Evolutionary conservation across 345 rosid genomes (phyloP).

Genomic region (Kandelia obovata): DNA sequence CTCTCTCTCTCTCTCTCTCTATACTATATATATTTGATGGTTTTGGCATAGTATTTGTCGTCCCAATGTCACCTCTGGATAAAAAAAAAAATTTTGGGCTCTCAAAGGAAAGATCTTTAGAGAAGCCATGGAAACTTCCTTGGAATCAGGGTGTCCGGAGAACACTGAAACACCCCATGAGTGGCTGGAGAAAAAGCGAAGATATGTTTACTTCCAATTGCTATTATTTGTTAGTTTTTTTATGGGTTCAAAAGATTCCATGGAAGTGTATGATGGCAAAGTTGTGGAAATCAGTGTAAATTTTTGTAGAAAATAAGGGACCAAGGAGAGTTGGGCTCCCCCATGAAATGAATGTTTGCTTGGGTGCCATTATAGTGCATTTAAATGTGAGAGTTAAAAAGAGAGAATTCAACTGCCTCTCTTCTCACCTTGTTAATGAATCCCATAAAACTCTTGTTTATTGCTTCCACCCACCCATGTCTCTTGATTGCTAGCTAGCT

Average conservation of each 20-base stretch:
- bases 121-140: constrained; percentile 37
- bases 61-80: constrained; percentile 30
- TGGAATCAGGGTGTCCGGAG: constrained; percentile 30
- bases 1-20: not conserved
- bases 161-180: constrained; percentile 8
- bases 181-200: constrained; percentile 11
- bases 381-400: constrained; percentile 30
- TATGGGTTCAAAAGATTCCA: constrained; percentile 35
- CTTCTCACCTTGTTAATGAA: constrained; percentile 16
- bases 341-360: constrained; percentile 51
- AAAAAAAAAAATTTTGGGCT: constrained; percentile 15
- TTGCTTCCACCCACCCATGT: constrained; percentile 39
- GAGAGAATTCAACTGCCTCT: constrained; percentile 29
- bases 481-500: constrained; percentile 12
- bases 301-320: not conserved
- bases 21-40: not conserved
- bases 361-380: constrained; percentile 30
- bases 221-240: constrained; percentile 2
- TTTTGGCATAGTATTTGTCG: not conserved
- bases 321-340: constrained; percentile 11
- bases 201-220: constrained; percentile 2
- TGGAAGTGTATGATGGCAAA: constrained; percentile 4
- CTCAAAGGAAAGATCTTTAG: constrained; percentile 15
- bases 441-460: constrained; percentile 23
- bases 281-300: not conserved